Evolutionary conservation across 1,284 basidiomycete genomes (phyloP).

Genomic region (Ganoderma lucidum): DNA sequence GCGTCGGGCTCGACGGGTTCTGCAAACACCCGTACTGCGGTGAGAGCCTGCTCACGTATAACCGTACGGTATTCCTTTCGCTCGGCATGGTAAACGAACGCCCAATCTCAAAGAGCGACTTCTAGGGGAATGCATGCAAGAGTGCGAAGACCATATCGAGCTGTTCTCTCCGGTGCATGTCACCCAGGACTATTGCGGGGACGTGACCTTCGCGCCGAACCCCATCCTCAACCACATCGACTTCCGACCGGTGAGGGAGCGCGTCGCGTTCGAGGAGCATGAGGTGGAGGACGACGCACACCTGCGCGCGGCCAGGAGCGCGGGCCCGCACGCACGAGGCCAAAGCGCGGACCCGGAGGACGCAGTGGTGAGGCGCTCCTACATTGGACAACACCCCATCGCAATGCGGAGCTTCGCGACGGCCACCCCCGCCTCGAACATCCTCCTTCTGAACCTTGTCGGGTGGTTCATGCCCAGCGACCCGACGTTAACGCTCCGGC

Average conservation of each 20-base stretch:
- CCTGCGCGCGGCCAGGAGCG: not conserved
- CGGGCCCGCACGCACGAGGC: not conserved
- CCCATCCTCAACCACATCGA: not conserved
- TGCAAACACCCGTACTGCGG: conserved; percentile 22
- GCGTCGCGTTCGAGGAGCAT: not conserved
- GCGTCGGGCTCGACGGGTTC: conserved; percentile 17
- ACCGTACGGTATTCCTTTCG: not conserved
- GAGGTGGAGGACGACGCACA: not conserved
- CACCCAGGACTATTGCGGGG: not conserved
- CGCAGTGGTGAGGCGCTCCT: not conserved
- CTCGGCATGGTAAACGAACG: not conserved
- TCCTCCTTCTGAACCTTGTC: not conserved
- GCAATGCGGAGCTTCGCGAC: conserved; percentile 15
- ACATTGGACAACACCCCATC: conserved; percentile 7
- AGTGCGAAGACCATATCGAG: not conserved
- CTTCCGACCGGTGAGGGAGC: not conserved
- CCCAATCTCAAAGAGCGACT: not conserved
- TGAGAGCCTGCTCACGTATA: conserved; percentile 4
- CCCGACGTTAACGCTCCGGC: not conserved
- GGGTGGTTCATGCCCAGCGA: not conserved
- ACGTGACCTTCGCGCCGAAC: not conserved
- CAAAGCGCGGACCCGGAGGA: not conserved
- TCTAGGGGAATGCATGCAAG: not conserved
- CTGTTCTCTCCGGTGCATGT: not conserved
- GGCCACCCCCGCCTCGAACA: not conserved